Base-by-base conservation (phyloP, 2,329 filamentous ascomycete species). In the Hypoxylon sp. region DNA sequence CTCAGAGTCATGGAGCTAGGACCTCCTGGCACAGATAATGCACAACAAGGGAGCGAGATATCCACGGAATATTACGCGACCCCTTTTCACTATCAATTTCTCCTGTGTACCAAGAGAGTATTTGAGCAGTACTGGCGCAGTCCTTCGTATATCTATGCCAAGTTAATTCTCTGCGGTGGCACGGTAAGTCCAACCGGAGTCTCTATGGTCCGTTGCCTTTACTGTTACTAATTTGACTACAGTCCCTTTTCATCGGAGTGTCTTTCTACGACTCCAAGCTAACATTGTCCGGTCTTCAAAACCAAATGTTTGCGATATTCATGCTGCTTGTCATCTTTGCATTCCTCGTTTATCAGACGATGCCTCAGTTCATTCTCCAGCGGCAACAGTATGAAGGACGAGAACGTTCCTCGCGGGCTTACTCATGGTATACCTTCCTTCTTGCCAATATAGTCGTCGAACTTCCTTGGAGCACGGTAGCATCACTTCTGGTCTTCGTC, bases 51-150 rank as follows among this genome's bases (percentile, higher is more conserved):
- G 71, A 83, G 87, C 6, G 92, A 96, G 79, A 55, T 47, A 5
- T 48, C 51, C 10, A 62, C 37, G 9, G 47, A 35, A 11, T 68
- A 56, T 13, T 97, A 97, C 68, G 94, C 94, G 3, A 91, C 92
- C 73, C 90, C 93, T 0, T 92, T 97, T 75, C 66, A 65, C 0
- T 74, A 82, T 0, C 94, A 97, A 76, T 80, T 95, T 0, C 80
- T 78, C 47, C 84, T 89, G 65, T 92, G 93, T 46, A 88, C 88
- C 1, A 73, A 84, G 8, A 89, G 93, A 63, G 88, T 94, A 5
- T 94, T 94, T 80, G 87, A 93, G 75, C 93, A 96, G 76, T 94
- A 94, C 83, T 95, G 93, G 92, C 87, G 93, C 50, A 93, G 89
- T 62, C 93, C 93, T 0, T 84, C 84, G 10, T 96, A 96, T 80